These are phyloP conservation scores for Candida dubliniensis DNA, from an alignment of 1,139 yeast genomes.

Conservation along the genomic window DNA sequence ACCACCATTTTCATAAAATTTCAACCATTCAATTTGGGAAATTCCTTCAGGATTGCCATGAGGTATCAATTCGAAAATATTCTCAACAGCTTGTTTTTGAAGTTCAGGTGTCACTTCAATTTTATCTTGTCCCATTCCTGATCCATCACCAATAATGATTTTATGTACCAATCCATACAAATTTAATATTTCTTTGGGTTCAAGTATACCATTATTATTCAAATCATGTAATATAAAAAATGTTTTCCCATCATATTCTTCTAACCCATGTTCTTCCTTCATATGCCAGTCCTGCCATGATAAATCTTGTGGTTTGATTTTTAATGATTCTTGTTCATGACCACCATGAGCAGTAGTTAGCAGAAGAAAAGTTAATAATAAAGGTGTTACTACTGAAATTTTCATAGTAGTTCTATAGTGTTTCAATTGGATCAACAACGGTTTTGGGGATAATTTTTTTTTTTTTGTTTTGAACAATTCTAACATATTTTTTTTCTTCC, in stretches of 20 bases:
- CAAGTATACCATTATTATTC: slow-evolving; percentile 52
- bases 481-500: not conserved
- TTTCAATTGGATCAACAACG: not conserved
- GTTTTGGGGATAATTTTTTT: not conserved
- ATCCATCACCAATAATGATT: slow-evolving; percentile 80
- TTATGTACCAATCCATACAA: slow-evolving; percentile 78
- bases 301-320: slow-evolving; percentile 47
- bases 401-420: not conserved
- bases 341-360: slow-evolving; percentile 21
- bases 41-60: slow-evolving; percentile 64
- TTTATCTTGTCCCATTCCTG: slow-evolving; percentile 71
- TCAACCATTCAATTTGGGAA: slow-evolving; percentile 68
- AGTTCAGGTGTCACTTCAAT: slow-evolving; percentile 50
- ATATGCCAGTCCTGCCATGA: slow-evolving; percentile 87
- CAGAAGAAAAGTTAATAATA: not conserved
- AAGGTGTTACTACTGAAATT: not conserved
- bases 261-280: slow-evolving; percentile 82
- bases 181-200: slow-evolving; percentile 66
- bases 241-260: slow-evolving; percentile 69
- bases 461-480: not conserved
- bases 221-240: slow-evolving; percentile 83
- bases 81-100: slow-evolving; percentile 54
- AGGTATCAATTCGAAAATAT: slow-evolving; percentile 64
- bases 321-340: slow-evolving; percentile 8
- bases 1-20: slow-evolving; percentile 62